phyloP scores from a whole-genome alignment of 2,329 filamentous ascomycete species.

The Didymosphaeria variabile region DNA sequence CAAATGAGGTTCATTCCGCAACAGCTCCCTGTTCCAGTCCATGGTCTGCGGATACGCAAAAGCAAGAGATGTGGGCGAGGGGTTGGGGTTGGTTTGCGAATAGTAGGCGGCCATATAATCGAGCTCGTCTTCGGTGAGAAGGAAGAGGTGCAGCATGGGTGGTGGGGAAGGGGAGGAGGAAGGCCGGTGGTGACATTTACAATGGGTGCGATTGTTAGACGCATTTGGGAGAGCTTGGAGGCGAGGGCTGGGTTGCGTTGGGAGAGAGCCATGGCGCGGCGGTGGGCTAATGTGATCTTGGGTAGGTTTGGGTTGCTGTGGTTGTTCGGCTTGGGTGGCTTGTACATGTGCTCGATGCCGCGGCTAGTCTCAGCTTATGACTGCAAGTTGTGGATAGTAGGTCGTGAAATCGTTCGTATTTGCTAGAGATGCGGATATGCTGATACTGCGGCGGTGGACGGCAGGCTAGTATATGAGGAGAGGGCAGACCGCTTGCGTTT shows the following conservation, averaged over 20 bases:
- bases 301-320: constrained; percentile 20
- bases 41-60: constrained; percentile 74
- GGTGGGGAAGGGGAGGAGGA: constrained; percentile 72
- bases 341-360: not conserved
- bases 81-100: constrained; percentile 66
- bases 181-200: constrained; percentile 66
- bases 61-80: constrained; percentile 17
- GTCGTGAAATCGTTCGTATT: not conserved
- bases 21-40: constrained; percentile 62
- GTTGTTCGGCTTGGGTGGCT: constrained; percentile 14
- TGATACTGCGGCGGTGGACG: constrained; percentile 15
- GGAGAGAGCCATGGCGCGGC: constrained; percentile 21
- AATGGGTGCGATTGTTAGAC: constrained; percentile 71
- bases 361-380: constrained; percentile 11
- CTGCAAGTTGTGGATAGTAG: not conserved
- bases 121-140: constrained; percentile 75
- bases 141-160: constrained; percentile 76
- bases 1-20: constrained; percentile 33
- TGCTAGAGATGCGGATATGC: constrained; percentile 2
- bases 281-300: constrained; percentile 14
- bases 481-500: constrained; percentile 29
- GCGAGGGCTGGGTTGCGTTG: constrained; percentile 59
- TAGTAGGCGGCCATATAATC: constrained; percentile 77
- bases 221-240: constrained; percentile 72
- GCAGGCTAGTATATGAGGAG: constrained; percentile 19